Evolutionary conservation across 2,329 filamentous ascomycete species (phyloP).

Genomic region (Meredithiella fracta): DNA sequence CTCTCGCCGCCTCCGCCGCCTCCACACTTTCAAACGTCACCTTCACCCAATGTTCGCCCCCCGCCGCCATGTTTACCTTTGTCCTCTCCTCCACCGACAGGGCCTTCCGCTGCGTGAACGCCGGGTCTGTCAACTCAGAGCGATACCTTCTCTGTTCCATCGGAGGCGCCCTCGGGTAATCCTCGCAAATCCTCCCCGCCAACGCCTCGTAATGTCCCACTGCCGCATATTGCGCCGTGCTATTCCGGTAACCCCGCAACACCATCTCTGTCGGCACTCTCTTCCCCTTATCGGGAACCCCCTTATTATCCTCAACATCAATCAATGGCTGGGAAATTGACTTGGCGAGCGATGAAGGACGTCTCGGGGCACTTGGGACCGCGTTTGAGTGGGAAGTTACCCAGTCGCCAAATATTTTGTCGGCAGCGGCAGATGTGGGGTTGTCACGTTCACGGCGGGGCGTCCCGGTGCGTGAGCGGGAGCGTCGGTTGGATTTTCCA

Average conservation of each 20-base stretch:
- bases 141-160: slow-evolving; percentile 54
- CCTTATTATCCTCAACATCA: slow-evolving; percentile 3
- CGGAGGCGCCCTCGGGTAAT: slow-evolving; percentile 77
- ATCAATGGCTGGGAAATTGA: slow-evolving; percentile 18
- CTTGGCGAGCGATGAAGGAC: slow-evolving; percentile 11
- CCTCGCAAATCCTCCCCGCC: slow-evolving; percentile 76
- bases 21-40: slow-evolving; percentile 62
- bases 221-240: slow-evolving; percentile 62
- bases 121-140: slow-evolving; percentile 55
- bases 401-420: slow-evolving; percentile 45
- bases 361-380: slow-evolving; percentile 17
- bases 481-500: slow-evolving; percentile 48
- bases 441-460: slow-evolving; percentile 40
- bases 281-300: slow-evolving; percentile 21
- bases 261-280: slow-evolving; percentile 54
- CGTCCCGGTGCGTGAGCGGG: slow-evolving; percentile 44
- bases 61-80: slow-evolving; percentile 66
- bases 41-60: slow-evolving; percentile 85
- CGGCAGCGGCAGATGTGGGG: slow-evolving; percentile 43
- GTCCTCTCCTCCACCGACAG: slow-evolving; percentile 57
- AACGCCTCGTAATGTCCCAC: slow-evolving; percentile 78
- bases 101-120: slow-evolving; percentile 46
- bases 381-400: slow-evolving; percentile 28
- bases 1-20: slow-evolving; percentile 53
- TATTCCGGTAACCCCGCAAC: slow-evolving; percentile 59